Evolutionary conservation across 768 basidiomycete species (phyloP).

Genomic region (Rhodotorula babjevae): DNA sequence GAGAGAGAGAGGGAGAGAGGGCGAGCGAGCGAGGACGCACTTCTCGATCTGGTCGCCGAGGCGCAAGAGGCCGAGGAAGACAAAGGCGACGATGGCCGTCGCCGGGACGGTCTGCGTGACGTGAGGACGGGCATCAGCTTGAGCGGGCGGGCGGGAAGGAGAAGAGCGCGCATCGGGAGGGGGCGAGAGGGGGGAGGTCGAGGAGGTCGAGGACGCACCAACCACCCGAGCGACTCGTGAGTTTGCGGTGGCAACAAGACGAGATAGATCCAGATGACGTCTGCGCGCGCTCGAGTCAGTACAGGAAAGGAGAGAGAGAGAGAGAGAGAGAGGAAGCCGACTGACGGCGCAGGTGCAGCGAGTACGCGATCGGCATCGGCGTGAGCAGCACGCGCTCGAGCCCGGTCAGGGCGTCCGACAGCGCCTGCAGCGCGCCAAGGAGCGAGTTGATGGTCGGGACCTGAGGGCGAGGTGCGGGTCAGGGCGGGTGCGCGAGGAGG

Average conservation of each 20-base stretch:
- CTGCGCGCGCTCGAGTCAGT: background rate
- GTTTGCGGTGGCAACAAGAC: background rate
- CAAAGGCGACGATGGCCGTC: background rate
- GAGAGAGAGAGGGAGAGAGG: background rate
- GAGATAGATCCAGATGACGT: slow-evolving; percentile 2
- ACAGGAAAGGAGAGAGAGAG: too few relatives aligned
- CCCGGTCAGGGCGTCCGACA: background rate
- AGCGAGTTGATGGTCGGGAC: background rate
- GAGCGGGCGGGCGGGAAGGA: fast-evolving
- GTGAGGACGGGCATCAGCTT: background rate
- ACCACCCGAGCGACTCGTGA: background rate
- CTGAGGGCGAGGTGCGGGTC: background rate
- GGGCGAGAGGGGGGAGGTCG: too few relatives aligned
- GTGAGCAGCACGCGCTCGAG: background rate
- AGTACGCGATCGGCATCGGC: background rate
- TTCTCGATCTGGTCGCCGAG: slow-evolving; percentile 9
- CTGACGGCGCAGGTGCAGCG: background rate
- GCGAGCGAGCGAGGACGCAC: background rate
- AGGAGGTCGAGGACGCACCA: background rate
- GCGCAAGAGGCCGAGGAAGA: background rate
- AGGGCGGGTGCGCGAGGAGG: too few relatives aligned
- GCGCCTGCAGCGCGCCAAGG: background rate
- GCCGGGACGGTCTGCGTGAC: background rate
- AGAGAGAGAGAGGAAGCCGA: background rate
- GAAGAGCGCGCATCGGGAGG: too few relatives aligned